Conservation (phyloP, 1,284 basidiomycete species). For the Xerocomus minutiporus region DNA sequence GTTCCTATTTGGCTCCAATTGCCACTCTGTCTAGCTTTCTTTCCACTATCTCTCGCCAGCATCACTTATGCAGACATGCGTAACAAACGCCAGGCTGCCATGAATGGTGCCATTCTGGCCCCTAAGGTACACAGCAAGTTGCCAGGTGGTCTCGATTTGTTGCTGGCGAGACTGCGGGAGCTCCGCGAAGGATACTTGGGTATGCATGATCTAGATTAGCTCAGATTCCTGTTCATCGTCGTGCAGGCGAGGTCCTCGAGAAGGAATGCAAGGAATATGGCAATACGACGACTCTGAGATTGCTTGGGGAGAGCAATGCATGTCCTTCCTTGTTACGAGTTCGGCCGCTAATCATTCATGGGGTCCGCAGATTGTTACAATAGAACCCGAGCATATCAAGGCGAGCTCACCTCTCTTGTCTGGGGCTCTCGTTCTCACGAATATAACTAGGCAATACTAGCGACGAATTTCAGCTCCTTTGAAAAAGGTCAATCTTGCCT, state of each 20-base stretch:
- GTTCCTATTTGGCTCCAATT: slow-evolving; percentile 18
- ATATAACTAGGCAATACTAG: not conserved
- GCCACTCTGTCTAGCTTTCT: slow-evolving; percentile 21
- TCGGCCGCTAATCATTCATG: not conserved
- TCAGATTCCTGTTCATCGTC: not conserved
- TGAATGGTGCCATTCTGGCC: slow-evolving; percentile 33
- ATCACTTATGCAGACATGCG: slow-evolving; percentile 21
- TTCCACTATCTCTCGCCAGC: slow-evolving; percentile 26
- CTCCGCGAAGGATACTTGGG: slow-evolving; percentile 35
- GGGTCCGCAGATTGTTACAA: slow-evolving; percentile 20
- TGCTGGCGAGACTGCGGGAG: slow-evolving; percentile 21
- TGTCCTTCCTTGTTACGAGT: not conserved
- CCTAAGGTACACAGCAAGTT: slow-evolving; percentile 30
- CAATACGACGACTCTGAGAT: slow-evolving; percentile 20
- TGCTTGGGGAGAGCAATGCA: slow-evolving; percentile 30
- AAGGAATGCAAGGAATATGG: slow-evolving; percentile 22
- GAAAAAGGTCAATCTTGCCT: slow-evolving; percentile 29
- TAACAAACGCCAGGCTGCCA: slow-evolving; percentile 29
- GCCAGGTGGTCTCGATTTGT: slow-evolving; percentile 33
- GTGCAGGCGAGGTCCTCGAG: slow-evolving; percentile 29
- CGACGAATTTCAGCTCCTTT: not conserved
- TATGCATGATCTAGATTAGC: slow-evolving; percentile 9
- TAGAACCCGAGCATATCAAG: slow-evolving; percentile 43
- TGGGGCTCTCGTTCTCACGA: not conserved
- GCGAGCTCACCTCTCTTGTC: slow-evolving; percentile 5